Evolutionary conservation across 2,329 filamentous ascomycete genomes (phyloP), one percentile per base, ranked within the genome.

Genomic region (Ophiostoma novo-ulmi): DNA sequence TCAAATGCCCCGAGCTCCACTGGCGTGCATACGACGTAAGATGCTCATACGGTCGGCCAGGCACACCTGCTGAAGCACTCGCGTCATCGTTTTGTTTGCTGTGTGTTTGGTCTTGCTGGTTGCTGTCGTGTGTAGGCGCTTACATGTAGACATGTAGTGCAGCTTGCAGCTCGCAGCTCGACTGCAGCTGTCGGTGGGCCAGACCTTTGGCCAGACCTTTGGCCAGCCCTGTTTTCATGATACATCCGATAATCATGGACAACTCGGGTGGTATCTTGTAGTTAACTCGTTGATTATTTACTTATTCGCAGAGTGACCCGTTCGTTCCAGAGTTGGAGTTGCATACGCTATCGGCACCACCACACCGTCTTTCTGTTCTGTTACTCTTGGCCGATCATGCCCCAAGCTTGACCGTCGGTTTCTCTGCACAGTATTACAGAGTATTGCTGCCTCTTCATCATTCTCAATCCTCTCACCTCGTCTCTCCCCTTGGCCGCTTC

Each of bases 171-270:
- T 63, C 20, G 58, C 26, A 35, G 52, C 52, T 55, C 14, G 6
- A 48, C 44, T 52, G 52, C 52, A 55, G 58, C 26, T 63, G 58
- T 63, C 52, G 11, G 58, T 35, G 58, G 58, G 58, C 58, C 58
- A 63, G 58, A 63, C 58, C 26, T 26, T 63, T 63, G 58, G 58
- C 58, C 58, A 63, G 58, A 26, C 58, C 58, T 63, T 26, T 63
- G 35, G 35, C 35, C 58, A 35, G 31, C 31, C 31, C 31, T 31
- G 31, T 63, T 31, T 26, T 58, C 52, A 22, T 58, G 48, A 58
- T 58, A n/a, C n/a, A 58, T 58, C 52, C 52, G 52, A 58, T 26
- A 58, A n/a, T 26, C 10, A 48, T 48, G 44, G 44, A 20, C 44
- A 20, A 48, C 44, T 48, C 44, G 44, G 44, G 44, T 48, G 14